phyloP scores from a whole-genome alignment of 768 basidiomycete species.

The Suillus decipiens region DNA sequence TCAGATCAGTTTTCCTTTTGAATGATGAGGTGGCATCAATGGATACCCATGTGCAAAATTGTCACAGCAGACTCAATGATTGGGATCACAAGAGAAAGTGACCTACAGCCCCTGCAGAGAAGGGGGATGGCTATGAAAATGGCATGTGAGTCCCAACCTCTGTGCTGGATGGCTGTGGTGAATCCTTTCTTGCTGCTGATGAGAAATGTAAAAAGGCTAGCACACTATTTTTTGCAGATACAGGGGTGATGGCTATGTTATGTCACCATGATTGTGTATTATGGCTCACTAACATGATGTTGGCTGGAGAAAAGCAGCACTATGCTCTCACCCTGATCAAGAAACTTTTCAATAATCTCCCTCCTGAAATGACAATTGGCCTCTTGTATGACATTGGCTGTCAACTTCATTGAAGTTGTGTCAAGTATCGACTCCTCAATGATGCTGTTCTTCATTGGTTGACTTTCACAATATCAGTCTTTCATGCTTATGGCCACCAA shows the following conservation, averaged over 20 bases:
- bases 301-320: constrained; percentile 18
- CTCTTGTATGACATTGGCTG: constrained; percentile 31
- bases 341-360: constrained; percentile 17
- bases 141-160: constrained; percentile 28
- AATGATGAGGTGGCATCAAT: constrained; percentile 21
- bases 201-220: constrained; percentile 21
- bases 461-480: constrained; percentile 9
- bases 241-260: constrained; percentile 24
- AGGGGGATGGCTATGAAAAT: constrained; percentile 13
- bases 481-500: constrained; percentile 11
- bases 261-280: constrained; percentile 25
- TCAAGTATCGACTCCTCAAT: constrained; percentile 9
- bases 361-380: constrained; percentile 15
- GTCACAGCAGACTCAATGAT: neutral
- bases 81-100: neutral
- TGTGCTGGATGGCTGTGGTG: constrained; percentile 34
- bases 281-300: constrained; percentile 23
- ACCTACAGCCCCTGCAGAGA: constrained; percentile 1
- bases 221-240: constrained; percentile 19
- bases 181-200: constrained; percentile 25
- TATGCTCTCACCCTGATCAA: constrained; percentile 16
- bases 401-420: constrained; percentile 21
- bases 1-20: constrained; percentile 22
- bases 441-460: neutral
- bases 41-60: constrained; percentile 14